Conservation (phyloP, 305 asterid genomes). For the Solanum hybrid region DNA sequence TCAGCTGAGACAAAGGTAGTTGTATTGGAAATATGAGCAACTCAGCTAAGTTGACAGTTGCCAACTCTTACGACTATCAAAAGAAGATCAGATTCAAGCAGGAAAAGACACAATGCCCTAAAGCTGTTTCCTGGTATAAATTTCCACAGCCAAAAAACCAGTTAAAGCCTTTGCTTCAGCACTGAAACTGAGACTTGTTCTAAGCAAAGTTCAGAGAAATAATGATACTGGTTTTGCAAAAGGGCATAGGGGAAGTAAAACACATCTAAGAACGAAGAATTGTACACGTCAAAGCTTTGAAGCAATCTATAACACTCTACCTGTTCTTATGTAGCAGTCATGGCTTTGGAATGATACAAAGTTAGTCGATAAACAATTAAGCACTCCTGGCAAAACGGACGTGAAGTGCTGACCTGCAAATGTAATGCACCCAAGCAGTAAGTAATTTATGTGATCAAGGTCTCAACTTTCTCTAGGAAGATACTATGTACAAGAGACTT, state of each 20-base stretch:
- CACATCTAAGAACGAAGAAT: not conserved
- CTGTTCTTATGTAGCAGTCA: constrained; percentile 89
- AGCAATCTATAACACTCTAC: constrained; percentile 28
- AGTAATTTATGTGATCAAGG: not conserved
- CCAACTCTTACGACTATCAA: constrained; percentile 1
- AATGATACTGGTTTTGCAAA: not conserved
- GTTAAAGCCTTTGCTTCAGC: not conserved
- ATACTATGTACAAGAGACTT: not conserved
- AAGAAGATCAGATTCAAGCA: constrained; percentile 15
- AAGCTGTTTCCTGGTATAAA: constrained; percentile 3
- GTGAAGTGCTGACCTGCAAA: constrained; percentile 66
- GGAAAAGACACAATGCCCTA: not conserved
- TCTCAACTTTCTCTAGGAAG: not conserved
- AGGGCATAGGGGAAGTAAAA: not conserved
- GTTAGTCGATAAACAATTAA: constrained; percentile 53
- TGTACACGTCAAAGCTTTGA: not conserved
- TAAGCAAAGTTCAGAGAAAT: not conserved
- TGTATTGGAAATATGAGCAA: not conserved
- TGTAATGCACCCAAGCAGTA: constrained; percentile 2
- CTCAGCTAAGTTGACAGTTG: not conserved
- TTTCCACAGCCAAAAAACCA: not conserved
- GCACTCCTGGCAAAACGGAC: constrained; percentile 58
- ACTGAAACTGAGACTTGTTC: not conserved
- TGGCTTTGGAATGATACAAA: constrained; percentile 61
- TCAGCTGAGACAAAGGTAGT: not conserved